Percentiles rank a stretch among this genome's conserved stretches.
Conservation (phyloP, 169 alveolate genomes). For the Plasmodium adleri region DNA sequence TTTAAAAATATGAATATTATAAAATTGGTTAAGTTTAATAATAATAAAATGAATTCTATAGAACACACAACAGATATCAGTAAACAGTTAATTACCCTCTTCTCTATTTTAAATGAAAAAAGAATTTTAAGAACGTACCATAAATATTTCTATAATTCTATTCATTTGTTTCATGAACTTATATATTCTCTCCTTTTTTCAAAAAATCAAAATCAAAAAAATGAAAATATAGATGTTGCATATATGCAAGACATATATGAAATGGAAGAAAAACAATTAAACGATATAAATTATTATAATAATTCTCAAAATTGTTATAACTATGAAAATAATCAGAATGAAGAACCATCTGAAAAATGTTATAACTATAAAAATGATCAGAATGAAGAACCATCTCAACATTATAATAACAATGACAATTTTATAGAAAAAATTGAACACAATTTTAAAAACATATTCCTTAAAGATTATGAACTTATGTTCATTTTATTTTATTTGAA, state of each 20-base stretch:
- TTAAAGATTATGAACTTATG: constrained; percentile 26
- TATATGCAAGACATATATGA: not conserved
- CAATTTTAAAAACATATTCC: constrained; percentile 20
- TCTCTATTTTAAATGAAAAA: constrained; percentile 6
- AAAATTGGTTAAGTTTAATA: constrained; percentile 15
- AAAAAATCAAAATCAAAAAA: too few relatives aligned
- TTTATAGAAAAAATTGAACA: constrained; percentile 10
- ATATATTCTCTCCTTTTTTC: not conserved
- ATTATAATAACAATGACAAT: not conserved
- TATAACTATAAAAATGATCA: too few relatives aligned
- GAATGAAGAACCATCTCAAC: too few relatives aligned
- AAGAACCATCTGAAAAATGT: too few relatives aligned
- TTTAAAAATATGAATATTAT: constrained; percentile 28
- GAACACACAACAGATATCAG: not conserved
- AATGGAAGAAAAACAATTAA: not conserved
- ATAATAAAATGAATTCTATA: not conserved
- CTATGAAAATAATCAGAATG: too few relatives aligned
- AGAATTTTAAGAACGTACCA: constrained; percentile 15
- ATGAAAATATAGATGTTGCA: too few relatives aligned
- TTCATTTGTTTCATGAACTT: constrained; percentile 33
- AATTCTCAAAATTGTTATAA: too few relatives aligned
- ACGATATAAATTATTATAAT: too few relatives aligned
- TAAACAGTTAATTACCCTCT: constrained; percentile 5
- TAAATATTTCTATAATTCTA: constrained; percentile 27
- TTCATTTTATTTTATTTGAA: constrained; percentile 39